A percentile compares a stretch with the other conserved stretches of the same genome.
Evolutionary conservation across 345 rosid genomes (phyloP).

Genomic region (Salix suchowensis): DNA sequence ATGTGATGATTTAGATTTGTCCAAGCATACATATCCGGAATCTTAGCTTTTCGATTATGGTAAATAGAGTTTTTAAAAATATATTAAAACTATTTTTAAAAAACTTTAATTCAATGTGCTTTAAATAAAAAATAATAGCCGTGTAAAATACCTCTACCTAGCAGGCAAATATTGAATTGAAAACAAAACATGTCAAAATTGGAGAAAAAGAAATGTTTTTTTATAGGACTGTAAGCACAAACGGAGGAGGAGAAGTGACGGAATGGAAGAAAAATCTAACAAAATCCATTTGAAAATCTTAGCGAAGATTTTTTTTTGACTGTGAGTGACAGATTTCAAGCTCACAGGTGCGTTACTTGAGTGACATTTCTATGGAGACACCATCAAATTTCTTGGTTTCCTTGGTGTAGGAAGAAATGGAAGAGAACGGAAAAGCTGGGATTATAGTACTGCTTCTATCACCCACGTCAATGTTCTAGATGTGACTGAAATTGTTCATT

Average conservation of each 20-base stretch:
- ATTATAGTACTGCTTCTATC: neutral
- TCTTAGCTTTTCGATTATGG: too few species aligned
- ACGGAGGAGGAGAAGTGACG: neutral
- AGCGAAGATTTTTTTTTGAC: neutral
- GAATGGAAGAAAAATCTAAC: neutral
- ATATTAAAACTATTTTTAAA: too few species aligned
- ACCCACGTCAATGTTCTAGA: conserved; percentile 15
- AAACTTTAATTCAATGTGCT: too few species aligned
- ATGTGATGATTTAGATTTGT: too few species aligned
- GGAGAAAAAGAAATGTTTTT: neutral
- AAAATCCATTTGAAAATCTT: neutral
- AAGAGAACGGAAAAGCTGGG: neutral
- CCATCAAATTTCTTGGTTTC: neutral
- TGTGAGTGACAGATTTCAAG: neutral
- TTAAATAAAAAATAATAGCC: too few species aligned
- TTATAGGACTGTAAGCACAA: neutral
- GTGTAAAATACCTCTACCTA: too few species aligned
- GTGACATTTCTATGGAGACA: neutral
- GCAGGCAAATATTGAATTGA: neutral
- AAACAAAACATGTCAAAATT: neutral
- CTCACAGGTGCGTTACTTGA: neutral
- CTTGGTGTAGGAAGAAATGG: neutral
- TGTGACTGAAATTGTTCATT: conserved; percentile 23
- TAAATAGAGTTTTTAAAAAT: too few species aligned
- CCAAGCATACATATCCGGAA: too few species aligned